Evolutionary conservation across 371 early-diverging fungal species (phyloP).

Genomic region (Coemansia sp.): DNA sequence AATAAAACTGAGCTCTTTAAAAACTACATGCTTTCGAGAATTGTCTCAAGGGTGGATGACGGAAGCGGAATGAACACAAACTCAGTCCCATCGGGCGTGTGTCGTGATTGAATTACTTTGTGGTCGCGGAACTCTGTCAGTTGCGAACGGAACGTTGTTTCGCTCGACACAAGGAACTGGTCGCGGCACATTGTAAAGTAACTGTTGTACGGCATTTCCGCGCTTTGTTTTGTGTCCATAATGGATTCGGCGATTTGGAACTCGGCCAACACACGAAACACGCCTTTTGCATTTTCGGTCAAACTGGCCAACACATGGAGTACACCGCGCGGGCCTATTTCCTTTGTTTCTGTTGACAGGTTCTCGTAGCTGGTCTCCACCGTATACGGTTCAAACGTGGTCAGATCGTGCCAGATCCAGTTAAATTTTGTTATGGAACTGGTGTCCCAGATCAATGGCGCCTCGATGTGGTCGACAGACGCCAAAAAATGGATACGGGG

Average conservation of each 20-base stretch:
- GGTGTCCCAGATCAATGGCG: conserved; percentile 84
- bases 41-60: conserved; percentile 57
- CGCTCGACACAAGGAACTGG: conserved; percentile 77
- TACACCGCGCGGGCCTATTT: conserved; percentile 67
- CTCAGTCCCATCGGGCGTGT: conserved; percentile 73
- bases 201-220: conserved; percentile 38
- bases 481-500: conserved; percentile 76
- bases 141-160: conserved; percentile 77
- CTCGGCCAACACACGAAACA: conserved; percentile 74
- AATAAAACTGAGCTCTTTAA: not conserved
- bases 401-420: conserved; percentile 88
- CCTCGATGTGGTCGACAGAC: conserved; percentile 86
- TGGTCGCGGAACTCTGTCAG: conserved; percentile 92
- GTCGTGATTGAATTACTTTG: conserved; percentile 69
- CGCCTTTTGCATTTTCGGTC: conserved; percentile 75
- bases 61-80: conserved; percentile 79
- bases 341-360: conserved; percentile 45
- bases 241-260: conserved; percentile 59
- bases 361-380: conserved; percentile 83
- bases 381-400: conserved; percentile 78
- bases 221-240: conserved; percentile 25
- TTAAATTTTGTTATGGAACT: conserved; percentile 60
- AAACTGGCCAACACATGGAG: conserved; percentile 79
- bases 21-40: conserved; percentile 60
- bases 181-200: conserved; percentile 76